Conservation (phyloP, 1,139 yeast genomes). For the Candida labiduridarum region DNA sequence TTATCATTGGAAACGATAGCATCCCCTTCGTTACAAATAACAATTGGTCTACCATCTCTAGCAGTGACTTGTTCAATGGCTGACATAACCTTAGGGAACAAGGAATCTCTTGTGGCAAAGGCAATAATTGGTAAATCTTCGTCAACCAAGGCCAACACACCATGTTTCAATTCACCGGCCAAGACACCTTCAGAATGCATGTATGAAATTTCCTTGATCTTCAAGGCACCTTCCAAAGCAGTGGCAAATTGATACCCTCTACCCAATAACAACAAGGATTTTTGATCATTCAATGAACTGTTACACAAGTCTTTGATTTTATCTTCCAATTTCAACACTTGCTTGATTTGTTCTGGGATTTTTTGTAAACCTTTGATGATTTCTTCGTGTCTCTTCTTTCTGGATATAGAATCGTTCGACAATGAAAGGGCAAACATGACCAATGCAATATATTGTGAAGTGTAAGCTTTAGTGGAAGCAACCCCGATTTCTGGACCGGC, state of each 20-base stretch:
- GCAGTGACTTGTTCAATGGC: slow-evolving; percentile 98
- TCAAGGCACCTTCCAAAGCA: slow-evolving; percentile 97
- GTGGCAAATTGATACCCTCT: slow-evolving; percentile 98
- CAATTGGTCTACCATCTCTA: slow-evolving; percentile 95
- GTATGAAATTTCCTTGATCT: slow-evolving; percentile 96
- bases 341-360: slow-evolving; percentile 84
- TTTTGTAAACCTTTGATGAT: slow-evolving; percentile 84
- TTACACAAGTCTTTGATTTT: slow-evolving; percentile 77
- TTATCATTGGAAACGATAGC: slow-evolving; percentile 54
- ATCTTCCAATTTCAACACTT: slow-evolving; percentile 72
- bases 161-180: slow-evolving; percentile 99
- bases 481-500: slow-evolving; percentile 99
- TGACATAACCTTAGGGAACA: slow-evolving; percentile 94
- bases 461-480: slow-evolving; percentile 99
- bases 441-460: slow-evolving; percentile 96
- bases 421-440: slow-evolving; percentile 95
- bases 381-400: slow-evolving; percentile 72
- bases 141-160: slow-evolving; percentile 96
- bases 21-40: slow-evolving; percentile 90
- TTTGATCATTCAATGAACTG: slow-evolving; percentile 71
- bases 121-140: slow-evolving; percentile 92
- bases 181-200: slow-evolving; percentile 99
- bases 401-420: slow-evolving; percentile 87
- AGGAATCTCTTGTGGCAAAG: slow-evolving; percentile 95
- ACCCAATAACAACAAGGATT: slow-evolving; percentile 87